Evolutionary conservation across 305 asterid species (phyloP), one percentile per base, ranked within the genome.

Genomic region (Rubia tinctorum): DNA sequence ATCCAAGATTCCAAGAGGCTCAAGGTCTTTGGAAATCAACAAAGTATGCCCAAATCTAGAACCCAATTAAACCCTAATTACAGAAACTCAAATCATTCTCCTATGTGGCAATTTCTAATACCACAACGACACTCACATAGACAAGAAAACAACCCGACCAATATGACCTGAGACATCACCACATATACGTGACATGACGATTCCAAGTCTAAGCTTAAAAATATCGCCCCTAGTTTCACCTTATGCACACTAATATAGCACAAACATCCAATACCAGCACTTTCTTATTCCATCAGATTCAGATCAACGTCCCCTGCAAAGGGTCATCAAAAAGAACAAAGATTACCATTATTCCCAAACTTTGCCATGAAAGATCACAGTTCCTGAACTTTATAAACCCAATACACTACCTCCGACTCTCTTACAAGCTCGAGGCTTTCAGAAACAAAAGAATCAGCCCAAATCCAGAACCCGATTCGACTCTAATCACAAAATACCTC

Each of bases 281-380:
- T 67, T 75, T n/a, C n/a, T 49, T 17, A 14, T 66, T 66, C 67
- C 67, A 66, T 22, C 27, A 25, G 60, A 51, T 39, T 47, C 66
- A 60, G 44, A 8, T 53, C 34, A 6, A 27, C 34, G 9, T 34
- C 8, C 6, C 49, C 47, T 7, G 42, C 37, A 62, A 53, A 53
- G 11, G 53, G 9, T 53, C 25, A 18, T 51, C 59, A 51, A 18
- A 18, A 51, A 51, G 20, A 51, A 15, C 22, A 17, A 51, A 17
- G 59, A 15, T 0, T 5, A 51, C 4, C 11, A 10, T 10, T 17
- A 51, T 17, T 22, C 2, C 17, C 22, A 14, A 51, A 15, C 22
- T 1, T 51, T 51, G 5, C 10, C 59, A 51, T 51, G 59, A 51
- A 51, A 51, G 59, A 5, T 51, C 59, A 51, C 22, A 15, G 6